These are phyloP conservation scores for Blastomyces gilchristii DNA, from an alignment of 2,329 filamentous ascomycete genomes.

Conservation along the genomic window DNA sequence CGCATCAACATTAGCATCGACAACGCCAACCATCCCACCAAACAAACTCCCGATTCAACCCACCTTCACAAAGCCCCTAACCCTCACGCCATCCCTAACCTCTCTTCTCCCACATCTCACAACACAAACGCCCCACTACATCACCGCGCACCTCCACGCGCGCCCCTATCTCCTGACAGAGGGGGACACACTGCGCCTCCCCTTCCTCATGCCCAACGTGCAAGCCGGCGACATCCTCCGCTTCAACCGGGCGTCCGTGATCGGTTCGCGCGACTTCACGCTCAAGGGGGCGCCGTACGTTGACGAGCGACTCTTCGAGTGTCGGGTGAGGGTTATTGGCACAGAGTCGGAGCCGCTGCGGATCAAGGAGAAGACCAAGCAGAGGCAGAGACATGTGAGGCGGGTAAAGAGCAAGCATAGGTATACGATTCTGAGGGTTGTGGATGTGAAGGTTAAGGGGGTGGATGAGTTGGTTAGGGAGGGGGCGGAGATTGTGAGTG, in stretches of 20 bases:
- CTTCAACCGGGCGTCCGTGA: constrained; percentile 68
- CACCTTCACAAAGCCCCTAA: constrained; percentile 29
- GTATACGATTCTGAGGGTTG: constrained; percentile 76
- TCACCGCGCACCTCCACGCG: constrained; percentile 39
- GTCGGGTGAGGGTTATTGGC: constrained; percentile 73
- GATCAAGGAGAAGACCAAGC: constrained; percentile 70
- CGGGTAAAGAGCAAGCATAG: constrained; percentile 79
- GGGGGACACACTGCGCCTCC: constrained; percentile 65
- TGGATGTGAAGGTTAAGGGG: constrained; percentile 61
- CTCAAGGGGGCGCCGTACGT: constrained; percentile 72
- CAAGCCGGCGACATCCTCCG: constrained; percentile 74
- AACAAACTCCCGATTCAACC: constrained; percentile 30
- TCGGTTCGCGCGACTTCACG: constrained; percentile 86
- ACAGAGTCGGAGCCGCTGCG: constrained; percentile 71
- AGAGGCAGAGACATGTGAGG: constrained; percentile 57
- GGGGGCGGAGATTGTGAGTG: constrained; percentile 30
- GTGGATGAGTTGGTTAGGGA: constrained; percentile 44
- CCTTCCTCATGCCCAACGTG: constrained; percentile 68
- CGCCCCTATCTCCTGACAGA: constrained; percentile 44
- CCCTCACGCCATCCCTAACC: constrained; percentile 34
- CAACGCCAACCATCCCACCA: constrained; percentile 13
- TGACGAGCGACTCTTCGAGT: constrained; percentile 74
- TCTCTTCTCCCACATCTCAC: constrained; percentile 36
- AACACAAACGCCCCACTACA: constrained; percentile 38
- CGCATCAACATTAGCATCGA: constrained; percentile 13